Conservation (phyloP, 257 asterid species). For the Solanum okadae region DNA sequence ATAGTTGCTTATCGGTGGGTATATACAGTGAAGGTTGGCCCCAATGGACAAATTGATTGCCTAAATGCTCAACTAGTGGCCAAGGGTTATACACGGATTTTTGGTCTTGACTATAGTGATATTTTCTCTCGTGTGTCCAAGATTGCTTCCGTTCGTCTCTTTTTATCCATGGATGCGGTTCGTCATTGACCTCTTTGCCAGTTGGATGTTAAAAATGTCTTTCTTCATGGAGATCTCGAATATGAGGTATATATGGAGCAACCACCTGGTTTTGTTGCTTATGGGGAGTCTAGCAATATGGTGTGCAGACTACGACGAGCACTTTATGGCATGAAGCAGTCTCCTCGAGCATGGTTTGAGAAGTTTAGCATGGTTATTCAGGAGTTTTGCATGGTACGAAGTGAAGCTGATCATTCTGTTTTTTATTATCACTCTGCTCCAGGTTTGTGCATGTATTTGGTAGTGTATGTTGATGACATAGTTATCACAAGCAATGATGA, state of each 20-base stretch:
- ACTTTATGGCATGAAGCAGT: background rate
- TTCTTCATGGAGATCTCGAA: background rate
- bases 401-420: background rate
- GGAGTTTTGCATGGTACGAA: background rate
- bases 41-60: background rate
- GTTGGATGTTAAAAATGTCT: no score
- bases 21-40: background rate
- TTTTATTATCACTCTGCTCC: background rate
- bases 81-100: no score
- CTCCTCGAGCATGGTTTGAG: background rate
- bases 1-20: background rate
- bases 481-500: background rate
- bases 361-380: background rate
- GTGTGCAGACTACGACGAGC: background rate
- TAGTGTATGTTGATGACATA: background rate
- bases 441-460: background rate
- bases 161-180: background rate
- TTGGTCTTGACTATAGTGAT: background rate
- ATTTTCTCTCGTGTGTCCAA: background rate
- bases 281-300: background rate
- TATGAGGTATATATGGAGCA: background rate
- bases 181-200: no score
- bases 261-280: background rate
- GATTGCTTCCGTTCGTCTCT: background rate
- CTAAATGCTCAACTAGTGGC: background rate